Evolutionary conservation across 2,329 filamentous ascomycete genomes (phyloP).

Genomic region (Cercospora sp.): DNA sequence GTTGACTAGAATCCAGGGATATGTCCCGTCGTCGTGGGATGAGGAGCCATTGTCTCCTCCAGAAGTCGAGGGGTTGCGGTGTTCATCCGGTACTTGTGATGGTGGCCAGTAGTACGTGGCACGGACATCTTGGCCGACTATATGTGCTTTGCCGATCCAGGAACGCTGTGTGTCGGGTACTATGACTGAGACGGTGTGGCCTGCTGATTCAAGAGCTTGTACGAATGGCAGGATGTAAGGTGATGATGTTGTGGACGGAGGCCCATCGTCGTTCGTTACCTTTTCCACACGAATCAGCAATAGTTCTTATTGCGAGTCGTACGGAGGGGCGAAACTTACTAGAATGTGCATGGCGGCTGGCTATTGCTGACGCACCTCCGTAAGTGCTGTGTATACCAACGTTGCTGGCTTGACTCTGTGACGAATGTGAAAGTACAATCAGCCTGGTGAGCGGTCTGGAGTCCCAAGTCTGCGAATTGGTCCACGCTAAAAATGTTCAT

Average conservation of each 20-base stretch:
- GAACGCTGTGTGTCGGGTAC: slow-evolving; percentile 89
- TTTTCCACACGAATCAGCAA: slow-evolving; percentile 23
- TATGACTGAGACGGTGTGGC: slow-evolving; percentile 87
- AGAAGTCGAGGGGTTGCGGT: slow-evolving; percentile 31
- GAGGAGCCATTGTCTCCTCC: slow-evolving; percentile 5
- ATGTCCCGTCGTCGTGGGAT: slow-evolving; percentile 36
- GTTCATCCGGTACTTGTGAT: slow-evolving; percentile 32
- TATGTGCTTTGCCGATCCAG: slow-evolving; percentile 98
- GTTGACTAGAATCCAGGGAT: slow-evolving; percentile 53
- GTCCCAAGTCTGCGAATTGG: background rate
- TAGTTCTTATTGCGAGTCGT: too few species aligned
- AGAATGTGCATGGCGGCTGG: slow-evolving; percentile 10
- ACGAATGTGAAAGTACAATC: background rate
- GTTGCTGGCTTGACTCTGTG: background rate
- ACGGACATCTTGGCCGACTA: slow-evolving; percentile 76
- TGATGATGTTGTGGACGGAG: slow-evolving; percentile 51
- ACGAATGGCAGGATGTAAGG: slow-evolving; percentile 53
- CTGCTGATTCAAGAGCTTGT: slow-evolving; percentile 56
- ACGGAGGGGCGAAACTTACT: background rate
- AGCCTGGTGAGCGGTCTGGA: background rate
- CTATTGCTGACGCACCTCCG: background rate
- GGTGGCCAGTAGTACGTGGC: slow-evolving; percentile 62
- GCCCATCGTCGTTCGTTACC: slow-evolving; percentile 55
- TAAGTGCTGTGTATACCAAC: background rate
- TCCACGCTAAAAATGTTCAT: background rate